Evolutionary conservation across 306 rosid species (phyloP).

Genomic region (Cucumis sativus): DNA sequence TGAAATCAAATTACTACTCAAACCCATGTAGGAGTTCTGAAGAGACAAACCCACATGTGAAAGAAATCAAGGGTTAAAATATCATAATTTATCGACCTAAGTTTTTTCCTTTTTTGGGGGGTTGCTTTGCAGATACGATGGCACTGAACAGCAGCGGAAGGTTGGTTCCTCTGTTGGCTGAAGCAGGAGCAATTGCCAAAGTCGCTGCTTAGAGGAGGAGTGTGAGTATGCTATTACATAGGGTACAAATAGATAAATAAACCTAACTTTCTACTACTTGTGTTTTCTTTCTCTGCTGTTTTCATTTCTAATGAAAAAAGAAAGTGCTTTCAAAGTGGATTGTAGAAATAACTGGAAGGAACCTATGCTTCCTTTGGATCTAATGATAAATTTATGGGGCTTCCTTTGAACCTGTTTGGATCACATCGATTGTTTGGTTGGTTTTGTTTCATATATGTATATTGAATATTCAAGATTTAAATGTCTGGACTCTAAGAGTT

Average conservation of each 20-base stretch:
- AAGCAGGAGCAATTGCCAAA: slow-evolving; percentile 48
- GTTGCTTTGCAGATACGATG: slow-evolving; percentile 38
- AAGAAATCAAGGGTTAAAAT: background rate
- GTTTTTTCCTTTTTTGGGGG: background rate
- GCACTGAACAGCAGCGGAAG: slow-evolving; percentile 46
- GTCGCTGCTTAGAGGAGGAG: slow-evolving; percentile 19
- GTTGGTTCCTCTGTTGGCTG: slow-evolving; percentile 50
- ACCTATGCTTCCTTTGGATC: background rate
- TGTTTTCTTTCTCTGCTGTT: background rate
- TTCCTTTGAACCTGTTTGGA: background rate
- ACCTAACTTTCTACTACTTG: background rate
- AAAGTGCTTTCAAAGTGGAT: background rate
- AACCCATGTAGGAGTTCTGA: too few relatives aligned
- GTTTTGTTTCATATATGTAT: too few relatives aligned
- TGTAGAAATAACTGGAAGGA: background rate
- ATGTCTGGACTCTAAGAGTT: too few relatives aligned
- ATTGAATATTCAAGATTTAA: too few relatives aligned
- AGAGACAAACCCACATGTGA: background rate
- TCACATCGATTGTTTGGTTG: too few relatives aligned
- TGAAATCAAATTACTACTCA: background rate
- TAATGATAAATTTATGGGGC: background rate
- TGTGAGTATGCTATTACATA: background rate
- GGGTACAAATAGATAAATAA: background rate
- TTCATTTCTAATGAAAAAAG: background rate
- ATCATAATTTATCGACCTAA: background rate